Conservation (phyloP, 2,329 filamentous ascomycete genomes). For the Apiospora hydei region DNA sequence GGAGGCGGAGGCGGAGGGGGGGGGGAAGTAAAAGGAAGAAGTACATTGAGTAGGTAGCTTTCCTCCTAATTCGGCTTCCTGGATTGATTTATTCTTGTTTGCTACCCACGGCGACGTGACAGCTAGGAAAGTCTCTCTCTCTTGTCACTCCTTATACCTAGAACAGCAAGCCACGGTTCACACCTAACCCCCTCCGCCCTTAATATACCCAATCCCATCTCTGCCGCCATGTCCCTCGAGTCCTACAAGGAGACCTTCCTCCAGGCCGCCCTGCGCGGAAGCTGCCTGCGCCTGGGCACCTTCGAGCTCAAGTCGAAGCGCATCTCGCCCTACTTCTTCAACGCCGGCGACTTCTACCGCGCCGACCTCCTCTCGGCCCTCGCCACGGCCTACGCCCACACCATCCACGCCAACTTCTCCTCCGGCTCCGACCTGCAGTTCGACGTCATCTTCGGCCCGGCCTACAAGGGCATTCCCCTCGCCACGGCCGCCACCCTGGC, state of each 20-base stretch:
- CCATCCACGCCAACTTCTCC: constrained; percentile 57
- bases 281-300: constrained; percentile 80
- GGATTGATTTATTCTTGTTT: not conserved
- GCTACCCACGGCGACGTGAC: no score
- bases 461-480: constrained; percentile 97
- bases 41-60: not conserved
- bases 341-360: constrained; percentile 89
- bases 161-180: constrained; percentile 2
- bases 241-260: constrained; percentile 79
- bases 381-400: constrained; percentile 79
- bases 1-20: not conserved
- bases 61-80: not conserved
- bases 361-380: constrained; percentile 80
- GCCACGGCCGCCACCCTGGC: constrained; percentile 79
- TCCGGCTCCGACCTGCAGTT: constrained; percentile 55
- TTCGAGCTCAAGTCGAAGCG: constrained; percentile 94
- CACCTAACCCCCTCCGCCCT: not conserved
- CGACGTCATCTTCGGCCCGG: constrained; percentile 91
- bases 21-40: not conserved
- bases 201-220: not conserved
- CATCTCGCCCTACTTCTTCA: constrained; percentile 96
- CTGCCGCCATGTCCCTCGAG: constrained; percentile 55
- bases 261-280: constrained; percentile 69
- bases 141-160: not conserved
- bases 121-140: not conserved